phyloP scores from a whole-genome alignment of 257 asterid genomes.

The Cordia subcordata region DNA sequence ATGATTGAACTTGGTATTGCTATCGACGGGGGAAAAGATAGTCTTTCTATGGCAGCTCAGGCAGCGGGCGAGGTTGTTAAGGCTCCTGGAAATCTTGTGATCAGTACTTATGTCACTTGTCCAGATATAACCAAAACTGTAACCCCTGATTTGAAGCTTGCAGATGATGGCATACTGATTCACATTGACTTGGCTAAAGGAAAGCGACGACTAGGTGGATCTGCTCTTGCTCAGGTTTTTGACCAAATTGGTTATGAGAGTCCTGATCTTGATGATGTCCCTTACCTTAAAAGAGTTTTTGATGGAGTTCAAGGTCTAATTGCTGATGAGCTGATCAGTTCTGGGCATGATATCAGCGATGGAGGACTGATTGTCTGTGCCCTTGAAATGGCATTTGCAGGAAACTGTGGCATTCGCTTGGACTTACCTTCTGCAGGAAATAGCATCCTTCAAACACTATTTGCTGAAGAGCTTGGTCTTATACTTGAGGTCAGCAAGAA shows the following conservation, averaged over 20 bases:
- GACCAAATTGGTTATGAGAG: conserved; percentile 80
- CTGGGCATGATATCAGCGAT: conserved; percentile 95
- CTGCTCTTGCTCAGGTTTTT: conserved; percentile 89
- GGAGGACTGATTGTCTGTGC: conserved; percentile 74
- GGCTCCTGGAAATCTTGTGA: conserved; percentile 94
- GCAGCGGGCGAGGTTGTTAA: conserved; percentile 80
- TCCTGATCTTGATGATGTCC: conserved; percentile 84
- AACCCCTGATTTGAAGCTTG: conserved; percentile 84
- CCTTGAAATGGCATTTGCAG: conserved; percentile 96
- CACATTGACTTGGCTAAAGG: conserved; percentile 90
- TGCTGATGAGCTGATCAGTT: conserved; percentile 66
- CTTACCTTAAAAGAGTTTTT: conserved; percentile 67
- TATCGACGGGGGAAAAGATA: conserved; percentile 94
- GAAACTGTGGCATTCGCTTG: conserved; percentile 68
- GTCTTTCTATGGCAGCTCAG: conserved; percentile 96
- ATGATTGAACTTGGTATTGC: conserved; percentile 96
- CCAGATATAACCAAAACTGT: conserved; percentile 92
- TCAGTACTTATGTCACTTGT: conserved; percentile 88
- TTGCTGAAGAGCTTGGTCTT: conserved; percentile 88
- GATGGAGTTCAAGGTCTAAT: conserved; percentile 67
- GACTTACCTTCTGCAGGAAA: conserved; percentile 41
- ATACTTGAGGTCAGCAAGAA: conserved; percentile 57
- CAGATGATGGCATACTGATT: conserved; percentile 67
- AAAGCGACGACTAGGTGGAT: conserved; percentile 78
- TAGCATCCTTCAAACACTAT: conserved; percentile 49